These are phyloP conservation scores for Wickerhamiella galacta DNA, from an alignment of 805 yeast species.

Conservation along the genomic window DNA sequence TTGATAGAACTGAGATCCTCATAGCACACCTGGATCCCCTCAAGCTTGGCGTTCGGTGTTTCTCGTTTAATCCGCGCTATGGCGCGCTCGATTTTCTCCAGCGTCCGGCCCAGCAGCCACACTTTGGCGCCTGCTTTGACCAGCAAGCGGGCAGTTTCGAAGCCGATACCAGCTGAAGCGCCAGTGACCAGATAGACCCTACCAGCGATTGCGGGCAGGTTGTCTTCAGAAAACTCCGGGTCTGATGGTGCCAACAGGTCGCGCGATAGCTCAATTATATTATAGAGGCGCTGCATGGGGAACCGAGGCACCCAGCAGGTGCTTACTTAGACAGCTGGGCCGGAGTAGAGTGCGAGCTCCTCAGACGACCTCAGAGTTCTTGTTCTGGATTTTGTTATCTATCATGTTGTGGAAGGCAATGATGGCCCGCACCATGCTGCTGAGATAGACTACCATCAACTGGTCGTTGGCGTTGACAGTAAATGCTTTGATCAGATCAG, in stretches of 20 bases:
- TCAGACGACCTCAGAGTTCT: not conserved
- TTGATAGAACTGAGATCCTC: constrained; percentile 28
- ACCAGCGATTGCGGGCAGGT: constrained; percentile 21
- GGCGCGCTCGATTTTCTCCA: constrained; percentile 21
- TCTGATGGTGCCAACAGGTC: no score
- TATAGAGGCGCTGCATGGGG: no score
- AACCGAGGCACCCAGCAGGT: no score
- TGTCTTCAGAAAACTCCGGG: constrained; percentile 11
- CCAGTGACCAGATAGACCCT: constrained; percentile 21
- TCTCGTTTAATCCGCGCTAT: constrained; percentile 18
- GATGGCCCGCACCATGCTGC: constrained; percentile 81
- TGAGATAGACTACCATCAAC: constrained; percentile 80
- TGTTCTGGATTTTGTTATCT: constrained; percentile 84
- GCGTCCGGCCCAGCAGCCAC: constrained; percentile 25
- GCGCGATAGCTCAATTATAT: no score
- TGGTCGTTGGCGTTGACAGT: constrained; percentile 92
- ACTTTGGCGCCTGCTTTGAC: constrained; percentile 23
- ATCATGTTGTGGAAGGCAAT: constrained; percentile 93
- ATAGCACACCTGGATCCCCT: constrained; percentile 11
- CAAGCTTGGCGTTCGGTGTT: constrained; percentile 11
- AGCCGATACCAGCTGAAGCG: constrained; percentile 17
- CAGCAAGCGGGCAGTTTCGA: constrained; percentile 11
- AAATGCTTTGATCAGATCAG: constrained; percentile 50
- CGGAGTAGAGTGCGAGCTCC: not conserved
- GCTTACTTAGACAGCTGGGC: no score